Evolutionary conservation across 768 basidiomycete species (phyloP), one percentile per base, ranked within the genome.

Genomic region (Paxillus ammoniavirescens): DNA sequence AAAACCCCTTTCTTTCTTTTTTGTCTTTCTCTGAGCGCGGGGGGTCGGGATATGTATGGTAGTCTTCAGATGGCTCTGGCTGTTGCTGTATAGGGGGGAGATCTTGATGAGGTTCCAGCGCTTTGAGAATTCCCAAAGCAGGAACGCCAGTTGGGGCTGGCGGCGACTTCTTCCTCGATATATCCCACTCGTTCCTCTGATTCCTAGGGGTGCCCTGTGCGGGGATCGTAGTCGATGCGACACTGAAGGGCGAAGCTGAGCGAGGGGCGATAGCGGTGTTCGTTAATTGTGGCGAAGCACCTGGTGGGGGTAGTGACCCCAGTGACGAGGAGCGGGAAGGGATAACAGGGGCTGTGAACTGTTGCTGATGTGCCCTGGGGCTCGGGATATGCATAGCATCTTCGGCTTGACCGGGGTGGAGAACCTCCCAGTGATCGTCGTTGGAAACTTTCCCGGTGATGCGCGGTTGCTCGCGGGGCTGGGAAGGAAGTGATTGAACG

Each of bases 51-150:
- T 56, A 56, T 18, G 57, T 53, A 31, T 65, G 63, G n/a, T 69
- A 58, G 49, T 69, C 76, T 13, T 75, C 64, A 47, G 68, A 61
- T 0, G 52, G 31, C 15, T 74, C 66, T 26, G 67, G 63, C 2
- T 64, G 60, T 17, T 58, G 41, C 3, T 54, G 57, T 7, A 38
- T 12, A 1, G 52, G 47, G 12, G 52, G 53, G 1, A 54, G 36
- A 17, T 74, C 65, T 48, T 64, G 55, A 54, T 71, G 76, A 0
- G 88, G 85, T 51, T 90, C 87, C 14, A 90, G 73, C 3, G 88
- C 76, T 43, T 73, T 75, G 51, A 88, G 72, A 42, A 87, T 84
- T 17, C 78, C 80, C 13, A 85, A 65, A 0, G 82, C 80, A 5
- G 73, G 61, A 9, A 63, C 61, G 9, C 70, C 74, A 2, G 72